phyloP scores from a whole-genome alignment of 495 filamentous ascomycete species.

The Ramalina intermedia region DNA sequence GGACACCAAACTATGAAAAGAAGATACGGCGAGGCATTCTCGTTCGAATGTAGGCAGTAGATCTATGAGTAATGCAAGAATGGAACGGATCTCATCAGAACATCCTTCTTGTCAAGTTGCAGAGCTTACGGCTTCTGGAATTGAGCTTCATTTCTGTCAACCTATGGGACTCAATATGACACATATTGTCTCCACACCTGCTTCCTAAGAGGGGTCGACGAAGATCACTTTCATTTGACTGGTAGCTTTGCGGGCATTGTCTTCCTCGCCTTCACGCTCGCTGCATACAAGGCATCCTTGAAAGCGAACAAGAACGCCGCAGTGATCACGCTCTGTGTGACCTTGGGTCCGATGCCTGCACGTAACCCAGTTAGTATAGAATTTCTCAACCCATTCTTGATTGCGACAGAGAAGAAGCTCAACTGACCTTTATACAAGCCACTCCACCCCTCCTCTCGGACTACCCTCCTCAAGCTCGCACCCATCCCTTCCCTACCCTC shows the following conservation, averaged over 20 bases:
- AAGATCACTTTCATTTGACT: slow-evolving; percentile 4
- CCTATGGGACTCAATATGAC: too few species aligned
- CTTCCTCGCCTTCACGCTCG: slow-evolving; percentile 41
- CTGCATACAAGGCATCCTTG: slow-evolving; percentile 73
- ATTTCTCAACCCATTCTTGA: background rate
- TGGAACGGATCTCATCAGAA: too few species aligned
- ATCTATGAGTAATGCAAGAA: too few species aligned
- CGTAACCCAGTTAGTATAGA: background rate
- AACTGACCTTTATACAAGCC: slow-evolving; percentile 82
- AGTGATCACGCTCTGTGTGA: slow-evolving; percentile 90
- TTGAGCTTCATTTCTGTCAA: too few species aligned
- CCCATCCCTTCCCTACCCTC: slow-evolving; percentile 57
- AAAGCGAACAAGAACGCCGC: slow-evolving; percentile 96
- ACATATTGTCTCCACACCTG: too few species aligned
- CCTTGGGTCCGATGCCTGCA: slow-evolving; percentile 80
- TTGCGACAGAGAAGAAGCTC: background rate
- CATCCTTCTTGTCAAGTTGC: too few species aligned
- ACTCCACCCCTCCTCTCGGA: slow-evolving; percentile 73
- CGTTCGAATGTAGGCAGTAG: too few species aligned
- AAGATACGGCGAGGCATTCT: too few species aligned
- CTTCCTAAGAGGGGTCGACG: too few species aligned
- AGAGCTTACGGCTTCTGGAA: too few species aligned
- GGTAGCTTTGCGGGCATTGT: slow-evolving; percentile 26
- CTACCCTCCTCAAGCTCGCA: slow-evolving; percentile 57
- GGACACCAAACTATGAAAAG: too few species aligned